Evolutionary conservation across 2,329 filamentous ascomycete genomes (phyloP).

Genomic region (Fusarium beomiforme): DNA sequence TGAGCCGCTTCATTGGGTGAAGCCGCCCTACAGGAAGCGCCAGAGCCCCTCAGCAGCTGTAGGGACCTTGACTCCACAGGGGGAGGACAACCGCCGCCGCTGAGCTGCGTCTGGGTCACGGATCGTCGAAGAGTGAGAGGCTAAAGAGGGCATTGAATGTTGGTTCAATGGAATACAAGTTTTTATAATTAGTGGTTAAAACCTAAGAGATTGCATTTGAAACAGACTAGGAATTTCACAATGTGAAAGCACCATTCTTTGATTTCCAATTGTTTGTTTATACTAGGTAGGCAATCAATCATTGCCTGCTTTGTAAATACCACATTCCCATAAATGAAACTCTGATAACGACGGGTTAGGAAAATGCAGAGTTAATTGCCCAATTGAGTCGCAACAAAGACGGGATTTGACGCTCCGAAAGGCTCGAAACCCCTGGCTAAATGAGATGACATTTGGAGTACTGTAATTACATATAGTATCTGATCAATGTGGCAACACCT

Average conservation of each 20-base stretch:
- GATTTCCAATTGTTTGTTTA: not conserved
- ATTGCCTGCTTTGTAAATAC: not conserved
- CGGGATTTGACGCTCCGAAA: conserved; percentile 33
- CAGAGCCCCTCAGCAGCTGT: conserved; percentile 31
- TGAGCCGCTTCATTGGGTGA: conserved; percentile 13
- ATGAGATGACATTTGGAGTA: not conserved
- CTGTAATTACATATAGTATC: not conserved
- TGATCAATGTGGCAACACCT: conserved; percentile 27
- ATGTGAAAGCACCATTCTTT: not conserved
- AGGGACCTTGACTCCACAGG: conserved; percentile 20
- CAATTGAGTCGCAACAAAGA: conserved; percentile 24
- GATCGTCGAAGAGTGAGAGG: not conserved
- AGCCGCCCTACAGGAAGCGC: conserved; percentile 23
- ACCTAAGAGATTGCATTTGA: not conserved
- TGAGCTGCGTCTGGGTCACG: conserved; percentile 1
- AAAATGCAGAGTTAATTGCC: conserved; percentile 25
- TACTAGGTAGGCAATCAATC: not conserved
- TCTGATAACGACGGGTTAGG: conserved; percentile 1
- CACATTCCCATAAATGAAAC: conserved; percentile 1
- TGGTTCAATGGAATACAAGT: not conserved
- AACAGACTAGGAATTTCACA: not conserved
- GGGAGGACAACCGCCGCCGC: conserved; percentile 6
- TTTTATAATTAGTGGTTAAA: not conserved
- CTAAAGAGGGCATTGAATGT: not conserved
- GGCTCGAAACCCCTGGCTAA: conserved; percentile 3